Conservation (phyloP, 2,329 filamentous ascomycete species). For the Cladophialophora bantiana region DNA sequence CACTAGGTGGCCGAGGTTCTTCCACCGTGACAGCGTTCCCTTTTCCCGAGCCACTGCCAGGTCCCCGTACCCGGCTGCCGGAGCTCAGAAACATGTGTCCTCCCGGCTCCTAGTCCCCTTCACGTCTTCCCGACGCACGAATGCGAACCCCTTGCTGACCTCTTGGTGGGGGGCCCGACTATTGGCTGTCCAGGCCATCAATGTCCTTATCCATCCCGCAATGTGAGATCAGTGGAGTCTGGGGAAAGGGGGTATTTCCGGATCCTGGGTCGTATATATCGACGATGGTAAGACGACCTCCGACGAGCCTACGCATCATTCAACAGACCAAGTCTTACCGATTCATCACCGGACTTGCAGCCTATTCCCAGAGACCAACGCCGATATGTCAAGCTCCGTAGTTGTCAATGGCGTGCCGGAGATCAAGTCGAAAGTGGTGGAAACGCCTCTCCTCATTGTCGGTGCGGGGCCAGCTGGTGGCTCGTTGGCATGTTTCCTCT, state of each 20-base stretch:
- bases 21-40: neutral
- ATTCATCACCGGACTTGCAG: neutral
- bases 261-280: neutral
- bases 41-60: neutral
- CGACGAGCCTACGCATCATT: neutral
- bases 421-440: conserved; percentile 26
- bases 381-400: conserved; percentile 22
- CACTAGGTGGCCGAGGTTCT: neutral
- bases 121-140: neutral
- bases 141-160: neutral
- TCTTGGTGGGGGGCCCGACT: neutral
- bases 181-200: conserved; percentile 10
- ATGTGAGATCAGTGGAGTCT: conserved; percentile 16
- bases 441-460: conserved; percentile 42
- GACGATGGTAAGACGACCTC: neutral
- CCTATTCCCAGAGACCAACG: conserved; percentile 1
- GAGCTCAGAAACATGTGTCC: conserved; percentile 3
- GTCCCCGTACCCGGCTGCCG: conserved; percentile 1
- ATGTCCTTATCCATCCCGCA: conserved; percentile 14
- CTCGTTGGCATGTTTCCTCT: conserved; percentile 42
- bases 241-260: conserved; percentile 37
- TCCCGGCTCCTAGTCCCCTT: neutral
- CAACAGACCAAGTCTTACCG: neutral
- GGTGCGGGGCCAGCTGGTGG: conserved; percentile 64
- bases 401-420: conserved; percentile 26